phyloP scores from a whole-genome alignment of 257 asterid genomes.

The Nicotiana undulata region DNA sequence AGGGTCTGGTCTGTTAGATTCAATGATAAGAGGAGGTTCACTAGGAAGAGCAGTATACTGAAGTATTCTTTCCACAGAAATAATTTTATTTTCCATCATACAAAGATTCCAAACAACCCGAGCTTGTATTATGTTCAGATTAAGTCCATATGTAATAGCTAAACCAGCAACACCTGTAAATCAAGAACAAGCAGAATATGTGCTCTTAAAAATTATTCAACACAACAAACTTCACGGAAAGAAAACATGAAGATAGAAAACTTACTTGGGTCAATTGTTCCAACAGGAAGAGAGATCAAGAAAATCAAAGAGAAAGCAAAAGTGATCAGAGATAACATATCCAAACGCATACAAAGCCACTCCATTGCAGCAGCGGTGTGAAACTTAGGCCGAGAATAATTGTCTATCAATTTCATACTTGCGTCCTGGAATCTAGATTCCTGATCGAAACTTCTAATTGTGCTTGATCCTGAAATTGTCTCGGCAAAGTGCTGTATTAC shows the following conservation, averaged over 20 bases:
- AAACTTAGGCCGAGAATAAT: constrained; percentile 74
- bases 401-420: constrained; percentile 70
- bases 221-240: not conserved
- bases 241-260: not conserved
- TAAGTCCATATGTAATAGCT: constrained; percentile 84
- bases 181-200: not conserved
- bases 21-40: constrained; percentile 76
- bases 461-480: constrained; percentile 79
- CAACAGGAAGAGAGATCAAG: constrained; percentile 65
- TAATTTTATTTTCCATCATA: constrained; percentile 66
- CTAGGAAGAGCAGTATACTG: constrained; percentile 59
- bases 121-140: constrained; percentile 55
- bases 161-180: constrained; percentile 79
- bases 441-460: constrained; percentile 79
- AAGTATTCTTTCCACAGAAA: constrained; percentile 86
- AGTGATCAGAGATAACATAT: constrained; percentile 58
- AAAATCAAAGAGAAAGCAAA: constrained; percentile 59
- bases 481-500: constrained; percentile 86
- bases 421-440: constrained; percentile 55
- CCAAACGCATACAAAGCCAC: constrained; percentile 92
- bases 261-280: constrained; percentile 80
- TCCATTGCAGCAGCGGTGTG: constrained; percentile 75
- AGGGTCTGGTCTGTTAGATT: constrained; percentile 49
- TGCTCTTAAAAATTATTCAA: not conserved
- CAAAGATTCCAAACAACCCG: constrained; percentile 72